These are phyloP conservation scores for Trichoderma asperellum DNA, from an alignment of 2,329 filamentous ascomycete species.

Conservation along the genomic window DNA sequence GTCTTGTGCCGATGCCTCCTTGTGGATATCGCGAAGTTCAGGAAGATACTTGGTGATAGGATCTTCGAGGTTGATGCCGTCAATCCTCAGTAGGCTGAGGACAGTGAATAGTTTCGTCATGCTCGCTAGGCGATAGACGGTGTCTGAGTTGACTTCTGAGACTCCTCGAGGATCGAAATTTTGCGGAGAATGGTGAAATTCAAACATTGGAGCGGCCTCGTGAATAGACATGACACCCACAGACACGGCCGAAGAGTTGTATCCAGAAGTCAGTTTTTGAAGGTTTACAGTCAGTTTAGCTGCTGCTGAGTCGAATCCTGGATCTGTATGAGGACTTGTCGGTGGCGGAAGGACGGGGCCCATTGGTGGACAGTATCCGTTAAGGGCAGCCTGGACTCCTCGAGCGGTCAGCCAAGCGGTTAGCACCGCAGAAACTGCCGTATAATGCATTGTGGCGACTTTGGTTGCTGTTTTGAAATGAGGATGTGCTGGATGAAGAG, in stretches of 20 bases:
- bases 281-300: not conserved
- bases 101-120: slow-evolving; percentile 43
- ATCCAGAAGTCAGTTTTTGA: not conserved
- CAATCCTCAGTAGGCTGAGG: slow-evolving; percentile 40
- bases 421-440: too few relatives aligned
- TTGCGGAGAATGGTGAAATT: not conserved
- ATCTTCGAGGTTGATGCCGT: slow-evolving; percentile 27
- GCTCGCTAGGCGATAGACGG: slow-evolving; percentile 43
- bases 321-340: not conserved
- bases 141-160: slow-evolving; percentile 38
- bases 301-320: not conserved
- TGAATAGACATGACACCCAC: not conserved
- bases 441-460: too few relatives aligned
- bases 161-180: slow-evolving; percentile 33
- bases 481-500: too few relatives aligned
- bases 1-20: not conserved
- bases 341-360: slow-evolving; percentile 4
- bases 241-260: not conserved
- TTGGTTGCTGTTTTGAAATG: too few relatives aligned
- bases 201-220: not conserved
- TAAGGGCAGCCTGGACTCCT: too few relatives aligned
- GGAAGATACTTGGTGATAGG: not conserved
- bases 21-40: not conserved
- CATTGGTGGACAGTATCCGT: not conserved
- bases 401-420: too few relatives aligned